Percentiles rank a stretch among this genome's conserved stretches.
Evolutionary conservation across 495 filamentous ascomycete genomes (phyloP).

Genomic region (Talaromyces proteolyticus): DNA sequence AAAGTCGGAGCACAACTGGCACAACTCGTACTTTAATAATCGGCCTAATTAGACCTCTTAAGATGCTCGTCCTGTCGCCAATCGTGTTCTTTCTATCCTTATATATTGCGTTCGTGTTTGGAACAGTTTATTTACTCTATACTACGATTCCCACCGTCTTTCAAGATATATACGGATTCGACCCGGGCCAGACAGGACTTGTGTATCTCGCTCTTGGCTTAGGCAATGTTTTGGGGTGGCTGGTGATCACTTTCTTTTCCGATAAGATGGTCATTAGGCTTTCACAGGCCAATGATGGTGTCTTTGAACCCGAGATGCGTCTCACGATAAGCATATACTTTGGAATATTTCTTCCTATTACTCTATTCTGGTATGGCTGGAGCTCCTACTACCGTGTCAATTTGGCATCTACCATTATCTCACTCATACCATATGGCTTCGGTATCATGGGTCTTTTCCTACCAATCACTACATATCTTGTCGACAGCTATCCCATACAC

Average conservation of each 20-base stretch:
- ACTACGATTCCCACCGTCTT: constrained; percentile 48
- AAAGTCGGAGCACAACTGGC: background rate
- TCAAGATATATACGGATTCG: constrained; percentile 38
- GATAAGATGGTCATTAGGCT: background rate
- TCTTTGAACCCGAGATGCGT: constrained; percentile 18
- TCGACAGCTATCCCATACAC: constrained; percentile 47
- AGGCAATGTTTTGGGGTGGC: constrained; percentile 31
- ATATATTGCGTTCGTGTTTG: constrained; percentile 55
- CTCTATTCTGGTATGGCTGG: constrained; percentile 59
- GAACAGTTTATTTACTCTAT: constrained; percentile 53
- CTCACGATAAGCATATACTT: constrained; percentile 10
- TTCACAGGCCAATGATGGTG: constrained; percentile 4
- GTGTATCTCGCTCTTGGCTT: constrained; percentile 49
- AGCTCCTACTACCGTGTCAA: constrained; percentile 2
- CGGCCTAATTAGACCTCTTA: constrained; percentile 39
- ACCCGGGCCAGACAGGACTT: constrained; percentile 41
- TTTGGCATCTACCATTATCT: constrained; percentile 13
- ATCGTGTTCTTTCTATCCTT: constrained; percentile 52
- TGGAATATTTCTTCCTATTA: constrained; percentile 32
- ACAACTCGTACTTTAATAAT: background rate
- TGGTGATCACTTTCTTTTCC: background rate
- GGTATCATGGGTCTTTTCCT: constrained; percentile 48
- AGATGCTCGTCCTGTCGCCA: constrained; percentile 43
- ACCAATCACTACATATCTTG: constrained; percentile 50
- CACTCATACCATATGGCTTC: constrained; percentile 27